phyloP scores from a whole-genome alignment of 768 basidiomycete species.

The Serendipita sp. region DNA sequence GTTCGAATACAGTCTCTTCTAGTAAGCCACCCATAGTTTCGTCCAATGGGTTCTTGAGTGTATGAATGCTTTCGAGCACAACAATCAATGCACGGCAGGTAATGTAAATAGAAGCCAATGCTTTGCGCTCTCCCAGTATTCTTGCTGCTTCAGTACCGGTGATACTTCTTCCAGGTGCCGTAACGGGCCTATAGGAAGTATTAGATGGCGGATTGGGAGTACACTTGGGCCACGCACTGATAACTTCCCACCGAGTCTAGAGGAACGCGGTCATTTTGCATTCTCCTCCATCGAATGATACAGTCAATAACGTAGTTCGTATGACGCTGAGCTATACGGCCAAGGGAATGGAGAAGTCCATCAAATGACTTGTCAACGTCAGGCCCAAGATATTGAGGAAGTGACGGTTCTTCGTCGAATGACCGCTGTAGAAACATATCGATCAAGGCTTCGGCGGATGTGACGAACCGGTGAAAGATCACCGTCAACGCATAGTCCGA shows the following conservation, averaged over 20 bases:
- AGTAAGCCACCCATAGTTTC: conserved; percentile 61
- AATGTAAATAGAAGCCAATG: conserved; percentile 71
- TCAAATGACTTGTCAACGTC: conserved; percentile 68
- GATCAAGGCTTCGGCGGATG: conserved; percentile 66
- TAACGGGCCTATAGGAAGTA: not conserved
- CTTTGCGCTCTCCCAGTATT: conserved; percentile 51
- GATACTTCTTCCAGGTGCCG: conserved; percentile 1
- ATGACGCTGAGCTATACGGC: conserved; percentile 70
- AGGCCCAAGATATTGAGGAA: conserved; percentile 52
- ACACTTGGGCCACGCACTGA: conserved; percentile 10
- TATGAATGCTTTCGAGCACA: conserved; percentile 42
- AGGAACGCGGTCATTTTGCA: conserved; percentile 39
- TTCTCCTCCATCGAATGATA: conserved; percentile 72
- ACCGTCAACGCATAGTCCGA: conserved; percentile 80
- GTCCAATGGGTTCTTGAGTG: conserved; percentile 56
- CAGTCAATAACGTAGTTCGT: conserved; percentile 73
- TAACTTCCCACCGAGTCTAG: conserved; percentile 17
- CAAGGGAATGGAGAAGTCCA: conserved; percentile 66
- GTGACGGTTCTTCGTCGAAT: conserved; percentile 47
- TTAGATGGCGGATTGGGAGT: not conserved
- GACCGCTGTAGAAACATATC: conserved; percentile 50
- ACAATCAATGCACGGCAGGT: conserved; percentile 76
- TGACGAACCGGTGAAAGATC: conserved; percentile 73
- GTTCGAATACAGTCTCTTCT: conserved; percentile 81
- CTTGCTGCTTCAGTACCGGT: conserved; percentile 27